phyloP scores from a whole-genome alignment of 768 basidiomycete genomes.

The Tricholoma matsutake region DNA sequence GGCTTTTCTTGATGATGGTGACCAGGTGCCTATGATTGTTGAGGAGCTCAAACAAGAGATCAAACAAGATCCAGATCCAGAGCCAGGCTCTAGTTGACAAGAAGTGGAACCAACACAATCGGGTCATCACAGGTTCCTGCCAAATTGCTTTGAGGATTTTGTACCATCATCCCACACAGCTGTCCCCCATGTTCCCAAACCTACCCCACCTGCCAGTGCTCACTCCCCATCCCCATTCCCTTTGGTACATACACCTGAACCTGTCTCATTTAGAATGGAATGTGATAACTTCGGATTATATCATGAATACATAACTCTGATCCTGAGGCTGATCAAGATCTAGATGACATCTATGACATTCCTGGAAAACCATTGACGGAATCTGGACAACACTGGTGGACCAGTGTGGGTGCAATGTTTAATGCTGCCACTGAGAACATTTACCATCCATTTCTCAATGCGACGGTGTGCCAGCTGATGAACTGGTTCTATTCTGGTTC shows the following conservation, averaged over 20 bases:
- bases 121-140: background rate
- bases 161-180: slow-evolving; percentile 1
- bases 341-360: slow-evolving; percentile 15
- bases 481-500: slow-evolving; percentile 1
- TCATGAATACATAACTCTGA: slow-evolving; percentile 15
- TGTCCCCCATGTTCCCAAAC: slow-evolving; percentile 3
- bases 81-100: background rate
- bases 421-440: background rate
- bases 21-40: background rate
- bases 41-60: background rate
- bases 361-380: background rate
- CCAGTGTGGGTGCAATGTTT: background rate
- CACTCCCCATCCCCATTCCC: slow-evolving; percentile 1
- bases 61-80: background rate
- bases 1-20: background rate
- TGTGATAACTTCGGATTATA: slow-evolving; percentile 21
- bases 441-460: background rate
- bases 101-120: background rate
- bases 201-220: background rate
- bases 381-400: background rate
- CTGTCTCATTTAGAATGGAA: slow-evolving; percentile 10
- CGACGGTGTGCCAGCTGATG: background rate
- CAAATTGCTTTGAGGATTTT: background rate
- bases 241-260: background rate
- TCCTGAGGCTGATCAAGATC: slow-evolving; percentile 15